Conservation (phyloP, 306 rosid genomes). For the Begonia masoniana region DNA sequence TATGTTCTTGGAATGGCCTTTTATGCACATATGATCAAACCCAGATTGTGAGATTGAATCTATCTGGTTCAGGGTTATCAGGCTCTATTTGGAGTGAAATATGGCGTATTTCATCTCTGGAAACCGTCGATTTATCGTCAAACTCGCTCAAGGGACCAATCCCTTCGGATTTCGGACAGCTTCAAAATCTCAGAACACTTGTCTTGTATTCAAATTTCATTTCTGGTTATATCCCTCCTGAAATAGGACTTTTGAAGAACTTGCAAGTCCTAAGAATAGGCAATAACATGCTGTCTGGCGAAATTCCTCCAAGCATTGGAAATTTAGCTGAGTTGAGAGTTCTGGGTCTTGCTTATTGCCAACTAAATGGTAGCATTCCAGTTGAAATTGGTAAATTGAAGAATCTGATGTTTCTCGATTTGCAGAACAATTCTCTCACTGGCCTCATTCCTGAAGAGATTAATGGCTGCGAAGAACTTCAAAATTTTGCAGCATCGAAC, state of each 20-base stretch:
- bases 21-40: conserved; percentile 42
- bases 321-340: conserved; percentile 56
- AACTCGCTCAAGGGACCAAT: conserved; percentile 57
- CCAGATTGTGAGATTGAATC: conserved; percentile 42
- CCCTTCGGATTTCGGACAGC: conserved; percentile 51
- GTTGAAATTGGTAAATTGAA: conserved; percentile 56
- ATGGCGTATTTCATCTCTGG: conserved; percentile 37
- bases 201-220: conserved; percentile 55
- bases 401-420: conserved; percentile 55
- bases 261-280: conserved; percentile 80
- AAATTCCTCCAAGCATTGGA: conserved; percentile 41
- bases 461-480: conserved; percentile 46
- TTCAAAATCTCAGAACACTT: conserved; percentile 43
- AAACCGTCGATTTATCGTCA: conserved; percentile 69
- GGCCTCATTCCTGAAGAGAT: conserved; percentile 70
- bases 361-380: conserved; percentile 78
- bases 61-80: conserved; percentile 59
- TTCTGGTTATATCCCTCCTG: conserved; percentile 65
- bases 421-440: conserved; percentile 47
- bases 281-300: conserved; percentile 57
- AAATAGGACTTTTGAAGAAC: conserved; percentile 62
- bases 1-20: conserved; percentile 68
- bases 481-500: conserved; percentile 64
- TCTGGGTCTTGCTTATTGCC: conserved; percentile 56
- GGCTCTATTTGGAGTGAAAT: conserved; percentile 52